Evolutionary conservation across 306 rosid genomes (phyloP), one percentile per base, ranked within the genome.

Genomic region (Comarum palustre): DNA sequence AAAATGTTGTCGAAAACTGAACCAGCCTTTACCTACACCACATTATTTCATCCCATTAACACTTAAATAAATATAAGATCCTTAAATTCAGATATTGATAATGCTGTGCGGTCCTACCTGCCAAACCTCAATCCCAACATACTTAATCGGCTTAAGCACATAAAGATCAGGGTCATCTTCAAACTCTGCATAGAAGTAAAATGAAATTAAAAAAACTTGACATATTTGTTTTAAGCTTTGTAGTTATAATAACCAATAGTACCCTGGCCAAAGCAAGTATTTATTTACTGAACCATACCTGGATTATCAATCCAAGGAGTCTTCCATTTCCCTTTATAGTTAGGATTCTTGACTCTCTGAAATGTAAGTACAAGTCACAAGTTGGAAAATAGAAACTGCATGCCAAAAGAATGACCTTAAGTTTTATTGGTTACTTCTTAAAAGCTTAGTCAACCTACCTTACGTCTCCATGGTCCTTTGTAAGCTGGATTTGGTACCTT

Each of bases 61-160:
- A 51, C 16, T 29, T 29, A 29, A 24, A 54, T 24, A 19, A 68
- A 4, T 1, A 4, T 29, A 51, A 34, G 38, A 59, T 27, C 55
- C 45, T 54, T 12, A 19, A 25, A 39, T 24, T 5, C n/a, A 15
- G 11, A 71, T 55, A 54, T 51, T 38, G 32, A 36, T 62, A 54
- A 58, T 47, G 71, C 66, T 10, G 46, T 69, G 89, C 95, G 85
- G 25, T 19, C 86, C 55, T 66, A 94, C 98, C 96, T 94, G 98
- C 98, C 98, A 94, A 78, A 94, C 97, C 86, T 94, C 98, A 70
- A 94, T 81, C 65, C 98, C 98, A 24, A 94, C 97, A 69, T 89
- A 91, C 81, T 94, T 94, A 16, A 94, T 86, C 65, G 98, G 96
- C 85, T 74, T 94, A 75, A 88, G 82, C 80, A 89, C 96, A 68